These are phyloP conservation scores for Selaginella moellendorffii DNA, from an alignment of 75 land plant genomes.

Conservation along the genomic window DNA sequence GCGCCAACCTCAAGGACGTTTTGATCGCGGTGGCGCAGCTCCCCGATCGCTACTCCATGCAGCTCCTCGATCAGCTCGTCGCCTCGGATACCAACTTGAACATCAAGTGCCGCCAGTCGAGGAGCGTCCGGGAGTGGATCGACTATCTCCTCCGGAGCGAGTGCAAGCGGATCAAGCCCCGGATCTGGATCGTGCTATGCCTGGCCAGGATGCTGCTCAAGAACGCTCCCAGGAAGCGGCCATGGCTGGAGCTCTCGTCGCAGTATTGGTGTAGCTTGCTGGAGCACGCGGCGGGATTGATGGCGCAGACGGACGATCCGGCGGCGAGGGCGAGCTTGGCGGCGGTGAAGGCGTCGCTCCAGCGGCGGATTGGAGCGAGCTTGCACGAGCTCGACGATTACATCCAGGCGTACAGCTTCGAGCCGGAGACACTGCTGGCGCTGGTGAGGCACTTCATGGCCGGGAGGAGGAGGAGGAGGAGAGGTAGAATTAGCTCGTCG, in stretches of 20 bases:
- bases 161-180: not conserved
- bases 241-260: constrained; percentile 7
- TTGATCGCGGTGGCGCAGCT: not conserved
- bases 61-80: constrained; percentile 1
- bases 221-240: not conserved
- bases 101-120: not conserved
- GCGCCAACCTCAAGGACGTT: constrained; percentile 4
- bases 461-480: too few species aligned
- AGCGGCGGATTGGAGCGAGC: constrained; percentile 2
- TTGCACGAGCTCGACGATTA: constrained; percentile 5
- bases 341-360: not conserved
- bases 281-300: not conserved
- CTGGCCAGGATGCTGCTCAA: constrained; percentile 1
- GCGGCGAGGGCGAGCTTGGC: not conserved
- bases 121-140: constrained; percentile 1
- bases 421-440: not conserved
- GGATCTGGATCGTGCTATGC: not conserved
- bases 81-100: not conserved
- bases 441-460: not conserved
- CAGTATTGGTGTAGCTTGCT: constrained; percentile 3
- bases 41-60: not conserved
- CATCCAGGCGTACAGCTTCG: not conserved
- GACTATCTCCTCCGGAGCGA: not conserved
- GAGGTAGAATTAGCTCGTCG: too few species aligned
- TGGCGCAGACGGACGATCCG: not conserved